Evolutionary conservation across 345 rosid species (phyloP).

Genomic region (Firmiana major): DNA sequence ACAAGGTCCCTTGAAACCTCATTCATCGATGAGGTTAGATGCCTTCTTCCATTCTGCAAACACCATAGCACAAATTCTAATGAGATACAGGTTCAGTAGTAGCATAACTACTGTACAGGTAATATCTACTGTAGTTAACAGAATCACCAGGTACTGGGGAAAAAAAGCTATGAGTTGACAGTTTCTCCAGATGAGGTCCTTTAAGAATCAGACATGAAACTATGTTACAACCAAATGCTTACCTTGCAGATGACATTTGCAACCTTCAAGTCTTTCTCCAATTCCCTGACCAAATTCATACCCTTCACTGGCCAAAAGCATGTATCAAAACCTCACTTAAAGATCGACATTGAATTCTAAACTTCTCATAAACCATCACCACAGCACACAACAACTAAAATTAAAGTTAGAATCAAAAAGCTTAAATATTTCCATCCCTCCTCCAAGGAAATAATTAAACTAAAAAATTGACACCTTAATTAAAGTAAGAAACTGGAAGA

Average conservation of each 20-base stretch:
- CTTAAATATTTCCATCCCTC: not conserved
- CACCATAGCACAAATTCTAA: constrained; percentile 19
- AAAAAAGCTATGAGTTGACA: not conserved
- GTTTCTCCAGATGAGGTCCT: not conserved
- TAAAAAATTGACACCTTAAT: not conserved
- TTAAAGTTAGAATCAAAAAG: not conserved
- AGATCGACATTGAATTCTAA: not conserved
- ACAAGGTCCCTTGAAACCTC: constrained; percentile 99
- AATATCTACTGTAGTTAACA: not conserved
- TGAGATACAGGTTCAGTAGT: constrained; percentile 22
- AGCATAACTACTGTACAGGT: not conserved
- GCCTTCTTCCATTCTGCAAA: constrained; percentile 91
- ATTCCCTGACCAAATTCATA: constrained; percentile 94
- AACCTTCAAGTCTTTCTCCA: constrained; percentile 95
- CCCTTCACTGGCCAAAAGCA: constrained; percentile 98
- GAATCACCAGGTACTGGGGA: not conserved
- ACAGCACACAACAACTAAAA: not conserved
- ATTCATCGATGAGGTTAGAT: constrained; percentile 81
- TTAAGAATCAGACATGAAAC: not conserved
- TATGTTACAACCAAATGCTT: constrained; percentile 22
- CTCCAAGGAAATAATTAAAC: not conserved
- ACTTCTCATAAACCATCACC: not conserved
- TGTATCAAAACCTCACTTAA: constrained; percentile 24
- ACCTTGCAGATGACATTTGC: constrained; percentile 96
- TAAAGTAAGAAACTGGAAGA: not conserved